Base-by-base conservation (phyloP, 2,329 filamentous ascomycete species). In the Neonectria neomacrospora region DNA sequence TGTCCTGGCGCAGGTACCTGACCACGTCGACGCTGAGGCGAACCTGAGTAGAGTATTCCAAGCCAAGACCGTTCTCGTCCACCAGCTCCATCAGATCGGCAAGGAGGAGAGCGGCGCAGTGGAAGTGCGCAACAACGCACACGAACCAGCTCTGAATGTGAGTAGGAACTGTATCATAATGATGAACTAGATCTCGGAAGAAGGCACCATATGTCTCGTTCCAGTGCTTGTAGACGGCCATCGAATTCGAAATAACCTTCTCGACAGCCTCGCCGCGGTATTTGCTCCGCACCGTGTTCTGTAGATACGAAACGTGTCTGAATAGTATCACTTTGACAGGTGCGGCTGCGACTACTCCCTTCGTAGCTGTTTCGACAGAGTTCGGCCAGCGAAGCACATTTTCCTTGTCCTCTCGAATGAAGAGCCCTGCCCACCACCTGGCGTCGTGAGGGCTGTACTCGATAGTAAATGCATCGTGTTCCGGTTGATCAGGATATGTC, bases 61-160 rank as follows among this genome's bases (percentile, higher is more conserved):
- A 14, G 3, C 76, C 77, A 12, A 77, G 63, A 3, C 68, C 65
- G 10, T 72, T 69, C 44, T 79, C 76, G 54, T 88, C 86, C 22
- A 87, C 80, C 26, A 79, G 73, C 50, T 85, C 82, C 12, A 89
- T 76, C 4, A 83, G 72, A 59, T 89, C 86, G 34, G 85, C 83
- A 5, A 88, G 75, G 23, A 88, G 77, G 44, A 89, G 80, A 0
- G 81, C 80, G 2, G 82, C 86, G 3, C 88, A 81, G 65, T 88
- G 84, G 82, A 86, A 89, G 66, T 88, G 87, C 0, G 83, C 84
- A 0, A 82, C 78, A 23, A 89, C 80, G 55, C 86, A 83, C 14
- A 87, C 80, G 63, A 87, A 88, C 86, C 86, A 89, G 44, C 85
- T 86, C 68, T 86, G 85, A 5, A 88, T 81, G 14, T 83, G 83